phyloP scores from a whole-genome alignment of 352 stramenopile species.

The Globisporangium heterothallicum region DNA sequence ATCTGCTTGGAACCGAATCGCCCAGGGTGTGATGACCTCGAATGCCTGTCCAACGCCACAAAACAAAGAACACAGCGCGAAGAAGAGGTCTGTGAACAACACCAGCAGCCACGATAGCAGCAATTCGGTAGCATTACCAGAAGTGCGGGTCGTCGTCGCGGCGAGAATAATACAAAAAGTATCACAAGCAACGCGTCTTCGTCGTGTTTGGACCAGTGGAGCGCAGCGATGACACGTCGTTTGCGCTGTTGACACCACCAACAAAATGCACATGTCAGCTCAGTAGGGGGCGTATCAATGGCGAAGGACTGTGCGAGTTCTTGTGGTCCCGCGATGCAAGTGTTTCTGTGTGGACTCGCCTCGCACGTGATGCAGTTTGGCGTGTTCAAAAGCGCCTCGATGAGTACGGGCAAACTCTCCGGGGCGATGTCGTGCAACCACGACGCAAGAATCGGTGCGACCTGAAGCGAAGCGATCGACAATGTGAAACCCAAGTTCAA shows the following conservation, averaged over 20 bases:
- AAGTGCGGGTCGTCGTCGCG: neutral
- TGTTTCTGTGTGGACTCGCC: too few relatives aligned
- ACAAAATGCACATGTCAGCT: neutral
- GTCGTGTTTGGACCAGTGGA: neutral
- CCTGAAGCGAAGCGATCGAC: neutral
- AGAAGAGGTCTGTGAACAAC: neutral
- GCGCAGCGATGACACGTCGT: neutral
- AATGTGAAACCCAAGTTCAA: too few relatives aligned
- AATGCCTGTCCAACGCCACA: neutral
- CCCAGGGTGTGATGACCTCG: neutral
- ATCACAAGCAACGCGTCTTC: neutral
- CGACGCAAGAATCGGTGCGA: constrained; percentile 2
- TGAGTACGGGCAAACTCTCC: neutral
- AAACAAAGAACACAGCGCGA: neutral
- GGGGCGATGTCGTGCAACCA: neutral
- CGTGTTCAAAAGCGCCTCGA: neutral
- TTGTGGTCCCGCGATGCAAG: too few relatives aligned
- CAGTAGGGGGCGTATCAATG: too few relatives aligned
- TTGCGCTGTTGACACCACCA: neutral
- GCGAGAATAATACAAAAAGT: neutral
- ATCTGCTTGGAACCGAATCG: neutral
- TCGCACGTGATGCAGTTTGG: neutral
- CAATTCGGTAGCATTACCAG: neutral
- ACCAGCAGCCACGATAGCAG: neutral
- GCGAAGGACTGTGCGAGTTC: too few relatives aligned